phyloP scores from a whole-genome alignment of 257 asterid species.

The Primulina eburnea region DNA sequence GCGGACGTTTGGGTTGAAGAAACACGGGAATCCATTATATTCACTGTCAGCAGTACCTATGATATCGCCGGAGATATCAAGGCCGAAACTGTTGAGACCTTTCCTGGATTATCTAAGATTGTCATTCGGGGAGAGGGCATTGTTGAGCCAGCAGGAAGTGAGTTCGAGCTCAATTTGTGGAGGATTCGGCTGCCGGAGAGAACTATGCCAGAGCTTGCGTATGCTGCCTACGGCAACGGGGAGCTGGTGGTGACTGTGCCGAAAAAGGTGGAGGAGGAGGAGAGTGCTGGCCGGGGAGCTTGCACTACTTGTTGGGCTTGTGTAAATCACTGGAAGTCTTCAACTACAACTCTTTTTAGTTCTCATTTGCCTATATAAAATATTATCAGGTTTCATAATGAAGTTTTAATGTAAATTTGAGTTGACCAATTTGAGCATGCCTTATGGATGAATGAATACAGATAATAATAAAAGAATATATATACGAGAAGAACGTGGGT shows the following conservation, averaged over 20 bases:
- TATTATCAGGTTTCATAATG: no score
- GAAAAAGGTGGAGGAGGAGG: slow-evolving; percentile 33
- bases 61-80: slow-evolving; percentile 42
- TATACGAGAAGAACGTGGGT: no score
- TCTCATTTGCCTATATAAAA: no score
- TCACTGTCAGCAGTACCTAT: slow-evolving; percentile 43
- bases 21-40: slow-evolving; percentile 44
- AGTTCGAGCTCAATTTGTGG: slow-evolving; percentile 70
- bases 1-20: slow-evolving; percentile 60
- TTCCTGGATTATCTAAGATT: slow-evolving; percentile 69
- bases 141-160: slow-evolving; percentile 37
- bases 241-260: slow-evolving; percentile 79
- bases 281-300: slow-evolving; percentile 13
- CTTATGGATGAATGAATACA: no score
- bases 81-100: slow-evolving; percentile 64
- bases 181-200: slow-evolving; percentile 64
- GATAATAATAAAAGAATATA: no score
- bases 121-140: slow-evolving; percentile 43
- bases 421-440: no score
- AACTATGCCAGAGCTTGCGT: slow-evolving; percentile 53
- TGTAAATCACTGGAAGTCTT: no score
- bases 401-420: no score
- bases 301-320: slow-evolving; percentile 39
- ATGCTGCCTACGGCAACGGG: slow-evolving; percentile 48
- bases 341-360: no score